Conservation (phyloP, 2,329 filamentous ascomycete species). For the Stemphylium lycopersici region DNA sequence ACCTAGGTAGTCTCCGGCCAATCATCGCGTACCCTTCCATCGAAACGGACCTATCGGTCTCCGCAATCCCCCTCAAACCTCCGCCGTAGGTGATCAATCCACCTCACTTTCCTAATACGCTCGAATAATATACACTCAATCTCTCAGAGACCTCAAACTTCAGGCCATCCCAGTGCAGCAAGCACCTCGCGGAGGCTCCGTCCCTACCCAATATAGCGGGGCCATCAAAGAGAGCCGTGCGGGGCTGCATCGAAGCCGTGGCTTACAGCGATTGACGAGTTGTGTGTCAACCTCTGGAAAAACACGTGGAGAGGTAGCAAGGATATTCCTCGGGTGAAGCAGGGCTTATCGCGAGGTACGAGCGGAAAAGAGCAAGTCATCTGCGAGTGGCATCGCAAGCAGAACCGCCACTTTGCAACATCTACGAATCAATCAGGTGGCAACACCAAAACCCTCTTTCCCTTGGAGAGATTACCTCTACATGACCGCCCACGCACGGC, state of each 20-base stretch:
- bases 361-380: neutral
- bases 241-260: slow-evolving; percentile 2
- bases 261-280: slow-evolving; percentile 2
- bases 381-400: neutral
- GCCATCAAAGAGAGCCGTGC: slow-evolving; percentile 1
- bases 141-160: slow-evolving; percentile 5
- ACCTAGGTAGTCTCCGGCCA: neutral
- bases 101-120: slow-evolving; percentile 2
- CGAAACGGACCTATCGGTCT: neutral
- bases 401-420: neutral
- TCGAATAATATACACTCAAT: slow-evolving; percentile 6
- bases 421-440: neutral
- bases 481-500: slow-evolving; percentile 6
- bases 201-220: neutral
- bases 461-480: neutral
- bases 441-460: neutral
- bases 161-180: slow-evolving; percentile 8
- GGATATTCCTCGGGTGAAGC: too few relatives aligned
- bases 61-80: slow-evolving; percentile 2
- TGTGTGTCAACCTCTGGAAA: neutral
- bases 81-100: neutral
- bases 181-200: neutral
- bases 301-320: neutral
- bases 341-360: too few relatives aligned
- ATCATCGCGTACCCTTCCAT: neutral